Evolutionary conservation across 352 stramenopile genomes (phyloP), one percentile per base, ranked within the genome.

Genomic region (Pythium phragmiticola): DNA sequence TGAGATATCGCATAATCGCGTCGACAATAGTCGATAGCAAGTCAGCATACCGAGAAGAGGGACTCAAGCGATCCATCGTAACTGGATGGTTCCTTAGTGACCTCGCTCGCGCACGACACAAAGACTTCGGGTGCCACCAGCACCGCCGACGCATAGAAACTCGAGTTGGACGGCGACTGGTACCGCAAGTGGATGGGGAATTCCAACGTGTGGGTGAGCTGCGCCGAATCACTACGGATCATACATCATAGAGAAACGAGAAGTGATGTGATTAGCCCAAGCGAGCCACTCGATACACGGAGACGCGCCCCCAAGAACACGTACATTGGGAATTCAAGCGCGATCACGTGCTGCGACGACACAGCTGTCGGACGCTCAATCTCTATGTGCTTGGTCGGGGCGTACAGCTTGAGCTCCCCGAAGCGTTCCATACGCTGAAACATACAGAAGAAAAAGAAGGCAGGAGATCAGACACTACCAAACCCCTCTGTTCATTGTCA

Each of bases 131-230:
- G 71, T 6, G 64, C 56, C 9, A 69, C 30, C 33, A 78, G 19
- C 26, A 36, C 56, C 1, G 66, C 68, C 4, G 67, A 17, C 9
- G 68, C 51, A 37, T 73, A 75, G 23, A 70, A 60, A 9, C 30
- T 47, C 28, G 47, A 33, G 2, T 75, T 66, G 9, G 71, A 72
- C 7, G 71, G 71, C 16, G 69, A 78, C 33, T 78, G 71, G 53
- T 78, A 78, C 0, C 71, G 63, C 26, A 78, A 66, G 21, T 78
- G 71, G 11, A 78, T 68, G 3, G 71, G 71, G 41, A 72, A 71
- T 5, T 68, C 55, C 19, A 69, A 13, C 11, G 36, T 21, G 23
- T 65, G 17, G 21, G n/a, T 16, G 30, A 3, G 36, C n/a, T 55
- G 21, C 2, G 43, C 62, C 7, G n/a, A 6, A 19, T 63, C 34